These are phyloP conservation scores for Blastocrithidia nonstop DNA, from an alignment of 208 protist genomes.

Conservation along the genomic window DNA sequence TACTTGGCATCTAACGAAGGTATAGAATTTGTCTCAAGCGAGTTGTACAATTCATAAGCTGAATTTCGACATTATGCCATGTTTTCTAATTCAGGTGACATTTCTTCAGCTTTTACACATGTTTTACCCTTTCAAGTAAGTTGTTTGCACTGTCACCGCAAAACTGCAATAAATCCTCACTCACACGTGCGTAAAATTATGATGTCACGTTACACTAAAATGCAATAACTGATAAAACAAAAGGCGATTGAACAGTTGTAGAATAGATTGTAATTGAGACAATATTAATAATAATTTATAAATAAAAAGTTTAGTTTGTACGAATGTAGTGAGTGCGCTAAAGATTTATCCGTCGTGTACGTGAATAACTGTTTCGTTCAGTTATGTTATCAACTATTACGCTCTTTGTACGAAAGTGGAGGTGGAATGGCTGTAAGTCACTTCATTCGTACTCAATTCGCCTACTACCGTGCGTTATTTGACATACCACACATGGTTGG, in stretches of 20 bases:
- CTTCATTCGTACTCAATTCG: slow-evolving; percentile 61
- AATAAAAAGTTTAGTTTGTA: slow-evolving; percentile 47
- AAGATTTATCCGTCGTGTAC: slow-evolving; percentile 31
- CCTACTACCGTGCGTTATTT: slow-evolving; percentile 80
- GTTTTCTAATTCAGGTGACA: too few species aligned
- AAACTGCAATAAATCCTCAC: slow-evolving; percentile 68
- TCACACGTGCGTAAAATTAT: slow-evolving; percentile 47
- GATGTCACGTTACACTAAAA: too few species aligned
- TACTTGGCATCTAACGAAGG: too few species aligned
- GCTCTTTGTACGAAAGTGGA: slow-evolving; percentile 71
- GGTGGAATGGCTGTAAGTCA: slow-evolving; percentile 37
- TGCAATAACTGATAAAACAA: too few species aligned
- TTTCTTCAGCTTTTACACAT: too few species aligned
- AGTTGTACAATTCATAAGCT: too few species aligned
- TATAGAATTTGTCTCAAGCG: too few species aligned
- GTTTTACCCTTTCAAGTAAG: slow-evolving; percentile 45
- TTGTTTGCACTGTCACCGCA: slow-evolving; percentile 48
- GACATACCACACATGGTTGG: slow-evolving; percentile 70
- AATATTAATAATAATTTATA: slow-evolving; percentile 4
- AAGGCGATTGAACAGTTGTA: background rate
- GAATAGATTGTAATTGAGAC: background rate
- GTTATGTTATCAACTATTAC: slow-evolving; percentile 45
- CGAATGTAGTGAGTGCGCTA: slow-evolving; percentile 46
- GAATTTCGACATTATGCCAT: slow-evolving; percentile 50
- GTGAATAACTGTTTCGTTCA: slow-evolving; percentile 74